A percentile compares a stretch with the other conserved stretches of the same genome.
phyloP scores from a whole-genome alignment of 75 land plant genomes.

The Chamaecyparis obtusa region DNA sequence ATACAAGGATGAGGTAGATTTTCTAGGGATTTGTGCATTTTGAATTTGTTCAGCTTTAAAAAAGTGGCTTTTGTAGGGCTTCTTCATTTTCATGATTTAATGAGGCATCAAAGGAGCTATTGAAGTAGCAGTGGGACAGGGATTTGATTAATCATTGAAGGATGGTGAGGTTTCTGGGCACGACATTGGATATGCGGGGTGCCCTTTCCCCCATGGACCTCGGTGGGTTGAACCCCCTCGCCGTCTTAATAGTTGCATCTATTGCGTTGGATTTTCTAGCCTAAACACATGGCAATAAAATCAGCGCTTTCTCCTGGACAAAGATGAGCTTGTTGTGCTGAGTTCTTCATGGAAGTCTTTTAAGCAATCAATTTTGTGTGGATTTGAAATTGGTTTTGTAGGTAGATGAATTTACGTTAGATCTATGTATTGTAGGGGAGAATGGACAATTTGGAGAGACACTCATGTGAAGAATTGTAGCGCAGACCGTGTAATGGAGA shows the following conservation, averaged over 20 bases:
- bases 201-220: slow-evolving; percentile 25
- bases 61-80: too few relatives aligned
- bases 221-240: slow-evolving; percentile 25
- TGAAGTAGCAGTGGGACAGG: background rate
- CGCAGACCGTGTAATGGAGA: too few relatives aligned
- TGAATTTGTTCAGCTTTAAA: too few relatives aligned
- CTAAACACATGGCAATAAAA: background rate
- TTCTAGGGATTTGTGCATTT: too few relatives aligned
- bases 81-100: too few relatives aligned
- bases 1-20: too few relatives aligned
- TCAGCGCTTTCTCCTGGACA: background rate
- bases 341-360: background rate
- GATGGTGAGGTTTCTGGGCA: slow-evolving; percentile 15
- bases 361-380: background rate
- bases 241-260: slow-evolving; percentile 15
- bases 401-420: background rate
- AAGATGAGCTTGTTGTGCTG: background rate
- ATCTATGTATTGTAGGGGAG: background rate
- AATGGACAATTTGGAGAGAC: background rate
- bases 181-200: slow-evolving; percentile 34
- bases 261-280: background rate
- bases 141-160: background rate
- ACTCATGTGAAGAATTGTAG: background rate
- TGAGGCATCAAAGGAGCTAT: background rate
- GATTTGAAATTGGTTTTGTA: background rate